Evolutionary conservation across 1,284 basidiomycete genomes (phyloP).

Genomic region (Vanrija pseudolonga): DNA sequence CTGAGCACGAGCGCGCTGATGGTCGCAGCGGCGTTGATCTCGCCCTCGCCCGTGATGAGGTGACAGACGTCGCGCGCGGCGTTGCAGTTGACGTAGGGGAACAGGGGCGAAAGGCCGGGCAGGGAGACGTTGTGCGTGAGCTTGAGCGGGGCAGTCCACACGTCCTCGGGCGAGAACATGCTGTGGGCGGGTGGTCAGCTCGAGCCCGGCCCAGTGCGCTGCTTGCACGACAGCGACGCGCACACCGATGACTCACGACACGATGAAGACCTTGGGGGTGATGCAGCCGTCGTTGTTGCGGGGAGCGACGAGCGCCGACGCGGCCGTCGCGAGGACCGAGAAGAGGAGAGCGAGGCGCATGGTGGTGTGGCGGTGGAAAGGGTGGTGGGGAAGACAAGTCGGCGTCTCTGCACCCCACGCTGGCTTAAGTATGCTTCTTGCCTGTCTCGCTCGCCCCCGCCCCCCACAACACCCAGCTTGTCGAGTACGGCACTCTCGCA

Average conservation of each 20-base stretch:
- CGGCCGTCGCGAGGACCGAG: too few relatives aligned
- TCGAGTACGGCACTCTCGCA: too few relatives aligned
- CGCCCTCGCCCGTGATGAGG: constrained; percentile 44
- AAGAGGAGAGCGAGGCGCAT: too few relatives aligned
- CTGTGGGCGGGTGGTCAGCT: constrained; percentile 10
- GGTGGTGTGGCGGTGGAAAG: too few relatives aligned
- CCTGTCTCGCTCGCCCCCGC: too few relatives aligned
- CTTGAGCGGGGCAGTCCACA: constrained; percentile 37
- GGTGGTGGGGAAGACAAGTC: too few relatives aligned
- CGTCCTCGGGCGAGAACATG: constrained; percentile 46
- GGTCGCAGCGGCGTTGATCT: constrained; percentile 55
- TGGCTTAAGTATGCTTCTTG: too few relatives aligned
- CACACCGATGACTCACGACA: constrained; percentile 29
- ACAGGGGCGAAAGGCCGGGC: constrained; percentile 53
- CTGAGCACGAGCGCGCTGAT: constrained; percentile 39
- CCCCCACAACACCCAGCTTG: too few relatives aligned
- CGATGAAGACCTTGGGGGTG: constrained; percentile 35
- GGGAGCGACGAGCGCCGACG: neutral
- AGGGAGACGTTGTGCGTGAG: constrained; percentile 50
- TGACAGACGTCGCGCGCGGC: constrained; percentile 50
- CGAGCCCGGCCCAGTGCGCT: too few relatives aligned
- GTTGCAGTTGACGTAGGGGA: constrained; percentile 52
- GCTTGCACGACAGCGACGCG: neutral
- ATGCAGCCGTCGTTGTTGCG: constrained; percentile 4
- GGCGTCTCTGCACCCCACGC: too few relatives aligned